Evolutionary conservation across 768 basidiomycete species (phyloP), one percentile per base, ranked within the genome.

Genomic region (Daedaleopsis sinensis): DNA sequence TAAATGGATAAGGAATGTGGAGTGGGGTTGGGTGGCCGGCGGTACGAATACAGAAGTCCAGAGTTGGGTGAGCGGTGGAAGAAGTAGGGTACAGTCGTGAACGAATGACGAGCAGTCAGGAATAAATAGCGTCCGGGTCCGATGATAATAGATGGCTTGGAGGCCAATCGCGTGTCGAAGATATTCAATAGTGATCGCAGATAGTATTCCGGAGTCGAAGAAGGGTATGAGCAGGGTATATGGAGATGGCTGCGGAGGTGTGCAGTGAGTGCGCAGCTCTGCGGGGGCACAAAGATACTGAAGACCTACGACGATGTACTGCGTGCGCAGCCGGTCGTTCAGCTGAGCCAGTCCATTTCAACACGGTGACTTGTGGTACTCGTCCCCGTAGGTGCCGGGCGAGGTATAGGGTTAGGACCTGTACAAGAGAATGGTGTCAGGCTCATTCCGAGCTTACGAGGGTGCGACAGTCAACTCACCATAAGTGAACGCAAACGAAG

Each of bases 401-500:
- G 19, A 27, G 23, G 21, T 24, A 16, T 24, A 49, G 47, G 13
- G 47, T 49, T 11, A 49, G 47, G 19, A 11, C 19, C 18, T 47
- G 12, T 23, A 12, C 42, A 15, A 15, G 42, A 8, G 42, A 43
- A n/a, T 5, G 21, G 19, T 47, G 21, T 47, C 39, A 23, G 16
- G 21, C n/a, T 47, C 7, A 23, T 5, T 5, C 21, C 46, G 46
- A 12, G 10, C 18, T 47, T 47, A 10, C 3, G 18, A 23, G 3
- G 15, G 16, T 15, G 51, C 3, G 32, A 5, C 27, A 9, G 19
- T 10, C 23, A n/a, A 43, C 59, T 43, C 16, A 60, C 59, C 59
- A 27, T 50, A 60, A n/a, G 47, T 51, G 59, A 60, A 60, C 8
- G 47, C 53, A 3, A 21, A 32, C 23, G 52, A 16, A 3, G 59